Evolutionary conservation across 257 asterid species (phyloP), one percentile per base, ranked within the genome.

Genomic region (Striga asiatica): DNA sequence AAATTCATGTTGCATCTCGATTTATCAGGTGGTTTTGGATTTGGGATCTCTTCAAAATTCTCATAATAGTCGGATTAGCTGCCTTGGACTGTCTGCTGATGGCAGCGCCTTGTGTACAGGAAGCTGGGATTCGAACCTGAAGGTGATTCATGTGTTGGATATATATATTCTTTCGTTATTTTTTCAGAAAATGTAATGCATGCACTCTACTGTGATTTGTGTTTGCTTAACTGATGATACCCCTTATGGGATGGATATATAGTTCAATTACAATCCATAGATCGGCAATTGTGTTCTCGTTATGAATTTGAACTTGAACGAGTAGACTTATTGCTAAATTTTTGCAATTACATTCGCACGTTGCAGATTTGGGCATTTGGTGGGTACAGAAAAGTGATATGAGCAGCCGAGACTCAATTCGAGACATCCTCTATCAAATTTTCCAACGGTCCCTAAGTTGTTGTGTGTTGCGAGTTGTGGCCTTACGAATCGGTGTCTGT

Each of bases 91-190:
- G 51, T 92, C 98, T 27, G 94, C 94, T 37, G 98, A 92, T 70
- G 98, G 98, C 37, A 88, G 95, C 57, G 95, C 95, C 63, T 74
- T 92, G 71, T 92, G 97, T 79, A 88, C 95, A 61, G 98, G 98
- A 71, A 92, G 98, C 67, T 88, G 62, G 75, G 98, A 92, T 71
- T 75, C 95, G 54, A 92, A 81, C 77, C 79, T 92, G 60, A 87
- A 92, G 97, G 98, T 92, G 45, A 69, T n/a, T n/a, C n/a, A n/a
- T n/a, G n/a, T n/a, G n/a, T n/a, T n/a, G n/a, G n/a, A n/a, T n/a
- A n/a, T n/a, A n/a, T n/a, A n/a, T n/a, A n/a, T n/a, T n/a, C n/a
- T n/a, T n/a, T n/a, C n/a, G n/a, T n/a, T n/a, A n/a, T n/a, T n/a
- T n/a, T n/a, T n/a, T n/a, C n/a, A n/a, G n/a, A n/a, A n/a, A n/a